Percentiles rank a stretch among this genome's conserved stretches.
Evolutionary conservation across 306 rosid species (phyloP).

Genomic region (Trifolium subterraneum): DNA sequence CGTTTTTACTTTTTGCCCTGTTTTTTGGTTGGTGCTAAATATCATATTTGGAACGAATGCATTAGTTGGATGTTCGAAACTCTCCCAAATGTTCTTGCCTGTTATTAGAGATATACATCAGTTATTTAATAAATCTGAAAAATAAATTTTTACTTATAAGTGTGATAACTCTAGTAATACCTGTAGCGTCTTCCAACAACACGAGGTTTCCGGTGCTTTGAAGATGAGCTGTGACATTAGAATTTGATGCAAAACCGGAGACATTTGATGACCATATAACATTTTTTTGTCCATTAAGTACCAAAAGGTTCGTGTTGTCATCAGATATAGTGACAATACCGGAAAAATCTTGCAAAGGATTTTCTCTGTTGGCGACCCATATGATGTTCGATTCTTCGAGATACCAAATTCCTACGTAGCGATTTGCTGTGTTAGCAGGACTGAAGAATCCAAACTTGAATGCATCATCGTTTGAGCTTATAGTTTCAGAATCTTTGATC

Average conservation of each 20-base stretch:
- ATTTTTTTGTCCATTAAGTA: conserved; percentile 23
- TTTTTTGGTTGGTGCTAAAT: not conserved
- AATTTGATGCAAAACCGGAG: conserved; percentile 30
- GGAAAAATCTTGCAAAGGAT: conserved; percentile 36
- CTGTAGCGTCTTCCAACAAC: conserved; percentile 32
- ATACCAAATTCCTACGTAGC: conserved; percentile 55
- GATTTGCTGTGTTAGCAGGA: conserved; percentile 31
- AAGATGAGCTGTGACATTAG: conserved; percentile 26
- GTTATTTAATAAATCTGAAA: too few relatives aligned
- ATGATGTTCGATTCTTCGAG: conserved; percentile 1
- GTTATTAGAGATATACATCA: not conserved
- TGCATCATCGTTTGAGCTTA: not conserved
- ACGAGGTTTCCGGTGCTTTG: conserved; percentile 47
- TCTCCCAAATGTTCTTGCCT: conserved; percentile 46
- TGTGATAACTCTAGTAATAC: not conserved
- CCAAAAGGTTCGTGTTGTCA: conserved; percentile 34
- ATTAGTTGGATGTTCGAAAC: conserved; percentile 47
- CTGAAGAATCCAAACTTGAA: conserved; percentile 57
- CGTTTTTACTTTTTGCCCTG: too few relatives aligned
- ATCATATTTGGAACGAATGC: conserved; percentile 29
- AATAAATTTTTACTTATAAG: too few relatives aligned
- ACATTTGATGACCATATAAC: conserved; percentile 52
- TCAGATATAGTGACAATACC: conserved; percentile 41
- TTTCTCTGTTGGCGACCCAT: conserved; percentile 55
- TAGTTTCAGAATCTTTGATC: conserved; percentile 14